Conservation (phyloP, 2,329 filamentous ascomycete genomes). For the Colletotrichum shisoi region DNA sequence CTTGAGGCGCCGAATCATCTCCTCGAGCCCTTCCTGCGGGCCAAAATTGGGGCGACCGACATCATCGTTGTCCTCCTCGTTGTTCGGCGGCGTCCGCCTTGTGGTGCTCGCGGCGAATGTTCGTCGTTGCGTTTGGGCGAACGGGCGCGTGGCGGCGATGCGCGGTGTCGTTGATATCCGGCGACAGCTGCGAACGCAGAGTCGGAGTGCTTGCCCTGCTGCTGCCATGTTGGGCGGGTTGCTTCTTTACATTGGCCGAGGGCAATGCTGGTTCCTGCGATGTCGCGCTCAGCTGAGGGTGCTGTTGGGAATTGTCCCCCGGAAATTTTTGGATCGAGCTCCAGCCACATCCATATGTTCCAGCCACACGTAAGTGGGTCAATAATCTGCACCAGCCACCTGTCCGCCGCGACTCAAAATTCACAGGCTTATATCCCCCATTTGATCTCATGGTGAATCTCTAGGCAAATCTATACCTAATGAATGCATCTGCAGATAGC, state of each 20-base stretch:
- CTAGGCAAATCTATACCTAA: too few relatives aligned
- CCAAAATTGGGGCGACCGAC: conserved; percentile 35
- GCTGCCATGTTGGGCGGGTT: conserved; percentile 48
- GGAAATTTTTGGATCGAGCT: conserved; percentile 39
- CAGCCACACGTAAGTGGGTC: conserved; percentile 18
- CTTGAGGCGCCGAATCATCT: conserved; percentile 33
- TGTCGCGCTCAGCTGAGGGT: conserved; percentile 28
- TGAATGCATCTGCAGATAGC: too few relatives aligned
- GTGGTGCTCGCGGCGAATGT: conserved; percentile 45
- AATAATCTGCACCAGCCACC: neutral
- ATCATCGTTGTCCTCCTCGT: conserved; percentile 38
- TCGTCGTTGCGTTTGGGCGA: conserved; percentile 40
- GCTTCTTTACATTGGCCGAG: conserved; percentile 16
- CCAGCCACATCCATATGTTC: conserved; percentile 25
- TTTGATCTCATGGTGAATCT: too few relatives aligned
- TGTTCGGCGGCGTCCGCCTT: conserved; percentile 39
- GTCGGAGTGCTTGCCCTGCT: conserved; percentile 50
- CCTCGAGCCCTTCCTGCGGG: conserved; percentile 29
- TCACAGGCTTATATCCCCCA: too few relatives aligned
- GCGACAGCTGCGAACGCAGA: conserved; percentile 48
- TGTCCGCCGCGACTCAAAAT: neutral
- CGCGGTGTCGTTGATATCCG: conserved; percentile 41
- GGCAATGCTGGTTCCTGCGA: conserved; percentile 24
- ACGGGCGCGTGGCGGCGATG: conserved; percentile 22
- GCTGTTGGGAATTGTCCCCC: conserved; percentile 33